phyloP scores from a whole-genome alignment of 768 basidiomycete species.

The Pisolithus microcarpus region DNA sequence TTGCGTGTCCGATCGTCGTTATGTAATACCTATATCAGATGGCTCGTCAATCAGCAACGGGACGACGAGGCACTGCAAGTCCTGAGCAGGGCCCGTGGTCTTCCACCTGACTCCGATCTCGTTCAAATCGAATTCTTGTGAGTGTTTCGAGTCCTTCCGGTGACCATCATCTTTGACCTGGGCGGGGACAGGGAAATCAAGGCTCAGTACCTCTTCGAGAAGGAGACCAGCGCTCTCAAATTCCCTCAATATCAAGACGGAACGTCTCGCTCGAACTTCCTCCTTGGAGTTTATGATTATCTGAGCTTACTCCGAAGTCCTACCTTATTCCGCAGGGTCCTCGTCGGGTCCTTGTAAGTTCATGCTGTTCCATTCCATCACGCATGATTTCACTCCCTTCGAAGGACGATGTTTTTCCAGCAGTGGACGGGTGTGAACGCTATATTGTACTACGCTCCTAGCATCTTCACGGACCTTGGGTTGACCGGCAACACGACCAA shows the following conservation, averaged over 20 bases:
- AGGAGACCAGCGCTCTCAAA: slow-evolving; percentile 47
- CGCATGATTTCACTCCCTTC: slow-evolving; percentile 1
- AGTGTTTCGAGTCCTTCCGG: slow-evolving; percentile 20
- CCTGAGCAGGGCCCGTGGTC: slow-evolving; percentile 50
- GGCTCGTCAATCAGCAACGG: slow-evolving; percentile 72
- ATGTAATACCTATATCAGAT: slow-evolving; percentile 29
- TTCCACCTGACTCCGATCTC: slow-evolving; percentile 51
- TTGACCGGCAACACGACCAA: slow-evolving; percentile 54
- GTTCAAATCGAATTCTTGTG: slow-evolving; percentile 71
- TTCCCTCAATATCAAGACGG: slow-evolving; percentile 65
- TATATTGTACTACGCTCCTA: slow-evolving; percentile 70
- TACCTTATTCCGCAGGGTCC: slow-evolving; percentile 54
- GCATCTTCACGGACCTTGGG: slow-evolving; percentile 57
- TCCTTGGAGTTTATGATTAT: slow-evolving; percentile 56
- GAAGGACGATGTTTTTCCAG: slow-evolving; percentile 68
- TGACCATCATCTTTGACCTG: background rate
- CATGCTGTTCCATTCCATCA: background rate
- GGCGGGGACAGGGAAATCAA: slow-evolving; percentile 52
- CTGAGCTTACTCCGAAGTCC: slow-evolving; percentile 49
- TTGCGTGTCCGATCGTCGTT: background rate
- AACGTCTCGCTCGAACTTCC: slow-evolving; percentile 47
- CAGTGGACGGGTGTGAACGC: slow-evolving; percentile 80
- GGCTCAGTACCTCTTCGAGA: slow-evolving; percentile 67
- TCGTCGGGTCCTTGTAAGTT: slow-evolving; percentile 49
- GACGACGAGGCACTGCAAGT: slow-evolving; percentile 67